A percentile compares a stretch with the other conserved stretches of the same genome.
Conservation (phyloP, 208 protist species). For the Acanthamoeba healyi region DNA sequence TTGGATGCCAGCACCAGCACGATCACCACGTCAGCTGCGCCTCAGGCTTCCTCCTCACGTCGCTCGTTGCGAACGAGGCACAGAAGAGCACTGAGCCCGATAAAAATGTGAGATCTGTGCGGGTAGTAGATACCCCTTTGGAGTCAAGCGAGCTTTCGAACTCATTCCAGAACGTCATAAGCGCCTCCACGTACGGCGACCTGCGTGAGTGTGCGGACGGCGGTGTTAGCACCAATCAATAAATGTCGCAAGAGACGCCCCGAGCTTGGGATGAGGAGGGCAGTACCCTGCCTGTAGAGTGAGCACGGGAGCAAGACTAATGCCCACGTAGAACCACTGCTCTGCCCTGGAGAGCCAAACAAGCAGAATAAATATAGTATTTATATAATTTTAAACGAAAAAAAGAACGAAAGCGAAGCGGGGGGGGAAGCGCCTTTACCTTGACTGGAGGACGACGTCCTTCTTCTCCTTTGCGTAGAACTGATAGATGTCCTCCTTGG, state of each 20-base stretch:
- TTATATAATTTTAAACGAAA: background rate
- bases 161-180: constrained; percentile 3
- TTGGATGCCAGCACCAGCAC: too few relatives aligned
- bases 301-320: constrained; percentile 20
- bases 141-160: constrained; percentile 41
- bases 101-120: too few relatives aligned
- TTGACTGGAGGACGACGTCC: background rate
- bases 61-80: background rate
- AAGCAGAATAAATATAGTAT: background rate
- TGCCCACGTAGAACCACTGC: constrained; percentile 66
- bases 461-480: constrained; percentile 28
- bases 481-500: constrained; percentile 57
- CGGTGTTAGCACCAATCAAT: background rate
- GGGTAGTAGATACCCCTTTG: constrained; percentile 39
- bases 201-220: background rate
- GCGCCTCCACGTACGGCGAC: background rate
- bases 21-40: background rate
- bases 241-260: background rate
- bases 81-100: too few relatives aligned
- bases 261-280: too few relatives aligned
- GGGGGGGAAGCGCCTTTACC: background rate
- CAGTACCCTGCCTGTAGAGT: background rate
- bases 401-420: background rate
- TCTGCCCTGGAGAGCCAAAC: constrained; percentile 3
- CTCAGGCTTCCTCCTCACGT: background rate